Conservation (phyloP, 1,284 basidiomycete genomes). For the Schizopora paradoxa region DNA sequence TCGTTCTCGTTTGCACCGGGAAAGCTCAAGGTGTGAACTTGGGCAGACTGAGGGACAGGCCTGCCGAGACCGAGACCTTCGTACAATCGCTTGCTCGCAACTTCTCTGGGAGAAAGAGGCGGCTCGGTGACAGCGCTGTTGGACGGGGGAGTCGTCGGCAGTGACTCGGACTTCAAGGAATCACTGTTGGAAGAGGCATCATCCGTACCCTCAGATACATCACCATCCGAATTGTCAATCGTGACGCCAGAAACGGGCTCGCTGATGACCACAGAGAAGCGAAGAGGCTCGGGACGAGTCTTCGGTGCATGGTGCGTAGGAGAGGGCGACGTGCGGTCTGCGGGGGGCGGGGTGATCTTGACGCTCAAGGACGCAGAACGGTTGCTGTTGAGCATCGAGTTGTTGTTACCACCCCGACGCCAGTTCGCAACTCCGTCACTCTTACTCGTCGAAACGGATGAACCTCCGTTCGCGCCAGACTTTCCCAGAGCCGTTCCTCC, state of each 20-base stretch:
- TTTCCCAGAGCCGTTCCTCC: conserved; percentile 64
- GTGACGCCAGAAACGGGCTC: conserved; percentile 54
- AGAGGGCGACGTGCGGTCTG: conserved; percentile 50
- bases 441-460: conserved; percentile 48
- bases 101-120: conserved; percentile 73
- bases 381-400: conserved; percentile 63
- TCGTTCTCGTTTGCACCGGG: neutral
- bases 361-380: conserved; percentile 51
- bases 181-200: conserved; percentile 44
- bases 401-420: conserved; percentile 64
- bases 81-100: conserved; percentile 74
- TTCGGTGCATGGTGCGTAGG: conserved; percentile 28
- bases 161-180: conserved; percentile 43
- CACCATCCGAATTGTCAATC: conserved; percentile 42
- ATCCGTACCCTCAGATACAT: conserved; percentile 45
- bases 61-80: conserved; percentile 77
- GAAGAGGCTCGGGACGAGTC: conserved; percentile 64
- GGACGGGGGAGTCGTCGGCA: conserved; percentile 71
- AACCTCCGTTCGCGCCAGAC: conserved; percentile 26
- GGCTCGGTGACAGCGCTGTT: conserved; percentile 42
- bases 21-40: conserved; percentile 12
- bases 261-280: conserved; percentile 50
- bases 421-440: conserved; percentile 71
- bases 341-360: conserved; percentile 65
- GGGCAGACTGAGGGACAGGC: conserved; percentile 36